A percentile compares a stretch with the other conserved stretches of the same genome.
Evolutionary conservation across 2,329 filamentous ascomycete species (phyloP).

Genomic region (Fusarium nodosum): DNA sequence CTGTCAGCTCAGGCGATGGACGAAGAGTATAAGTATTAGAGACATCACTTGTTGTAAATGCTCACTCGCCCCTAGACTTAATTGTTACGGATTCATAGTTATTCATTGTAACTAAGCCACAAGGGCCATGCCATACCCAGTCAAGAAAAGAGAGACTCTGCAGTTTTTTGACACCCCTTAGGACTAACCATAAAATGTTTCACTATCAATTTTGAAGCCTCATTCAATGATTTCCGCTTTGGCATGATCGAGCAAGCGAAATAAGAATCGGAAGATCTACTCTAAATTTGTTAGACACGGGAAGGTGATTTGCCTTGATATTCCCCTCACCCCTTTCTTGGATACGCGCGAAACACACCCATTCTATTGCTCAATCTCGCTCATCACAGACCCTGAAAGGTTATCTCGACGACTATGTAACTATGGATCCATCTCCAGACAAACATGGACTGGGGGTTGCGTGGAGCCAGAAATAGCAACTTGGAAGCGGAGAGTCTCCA

Average conservation of each 20-base stretch:
- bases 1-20: background rate
- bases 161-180: background rate
- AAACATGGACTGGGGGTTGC: conserved; percentile 7
- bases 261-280: conserved; percentile 11
- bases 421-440: conserved; percentile 10
- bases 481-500: conserved; percentile 21
- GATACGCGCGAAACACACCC: background rate
- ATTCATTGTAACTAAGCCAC: background rate
- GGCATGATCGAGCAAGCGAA: conserved; percentile 8
- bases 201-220: conserved; percentile 11
- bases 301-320: background rate
- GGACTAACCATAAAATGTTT: background rate
- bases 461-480: conserved; percentile 34
- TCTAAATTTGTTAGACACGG: background rate
- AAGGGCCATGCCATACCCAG: background rate
- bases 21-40: background rate
- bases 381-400: conserved; percentile 20
- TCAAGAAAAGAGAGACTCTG: background rate
- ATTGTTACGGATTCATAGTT: background rate
- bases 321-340: conserved; percentile 21
- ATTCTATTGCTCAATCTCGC: conserved; percentile 31
- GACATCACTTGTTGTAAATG: background rate
- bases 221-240: conserved; percentile 1
- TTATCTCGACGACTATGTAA: conserved; percentile 21
- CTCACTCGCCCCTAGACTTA: background rate